Conservation (phyloP, 371 early-diverging fungal genomes). For the Syncephalastrum sp. region DNA sequence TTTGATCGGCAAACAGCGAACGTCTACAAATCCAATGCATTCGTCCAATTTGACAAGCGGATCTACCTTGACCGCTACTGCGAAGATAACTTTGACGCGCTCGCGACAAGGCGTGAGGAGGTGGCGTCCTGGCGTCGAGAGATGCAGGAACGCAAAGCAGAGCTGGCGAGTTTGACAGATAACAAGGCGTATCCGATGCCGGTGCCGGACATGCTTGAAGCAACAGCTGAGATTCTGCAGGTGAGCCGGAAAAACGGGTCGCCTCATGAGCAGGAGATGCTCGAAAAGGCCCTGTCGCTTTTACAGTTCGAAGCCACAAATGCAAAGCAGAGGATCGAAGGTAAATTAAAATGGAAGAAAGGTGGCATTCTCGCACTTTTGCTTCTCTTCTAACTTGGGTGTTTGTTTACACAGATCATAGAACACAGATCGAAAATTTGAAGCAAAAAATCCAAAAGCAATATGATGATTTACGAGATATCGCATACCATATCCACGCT, state of each 20-base stretch:
- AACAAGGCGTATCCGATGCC: slow-evolving; percentile 39
- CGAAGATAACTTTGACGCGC: slow-evolving; percentile 33
- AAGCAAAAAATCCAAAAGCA: slow-evolving; percentile 24
- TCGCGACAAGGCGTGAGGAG: slow-evolving; percentile 30
- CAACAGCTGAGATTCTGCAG: slow-evolving; percentile 30
- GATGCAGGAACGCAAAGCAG: slow-evolving; percentile 21
- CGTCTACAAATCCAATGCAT: slow-evolving; percentile 67
- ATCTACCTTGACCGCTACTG: slow-evolving; percentile 63
- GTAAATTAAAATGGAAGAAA: slow-evolving; percentile 4
- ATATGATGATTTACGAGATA: slow-evolving; percentile 36
- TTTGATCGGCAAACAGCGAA: slow-evolving; percentile 59
- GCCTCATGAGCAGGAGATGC: slow-evolving; percentile 5
- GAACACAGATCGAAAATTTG: slow-evolving; percentile 12
- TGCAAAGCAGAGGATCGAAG: slow-evolving; percentile 20
- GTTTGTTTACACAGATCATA: slow-evolving; percentile 8
- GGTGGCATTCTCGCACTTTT: no score
- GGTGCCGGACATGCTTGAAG: slow-evolving; percentile 41
- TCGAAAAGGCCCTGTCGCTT: slow-evolving; percentile 21
- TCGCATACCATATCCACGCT: slow-evolving; percentile 63
- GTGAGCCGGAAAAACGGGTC: slow-evolving; percentile 14
- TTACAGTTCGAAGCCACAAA: slow-evolving; percentile 19
- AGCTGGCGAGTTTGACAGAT: slow-evolving; percentile 27
- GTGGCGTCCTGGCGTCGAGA: slow-evolving; percentile 38
- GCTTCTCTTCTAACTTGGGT: background rate
- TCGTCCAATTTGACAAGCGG: slow-evolving; percentile 49